phyloP scores from a whole-genome alignment of 768 basidiomycete species.

The Lepiota brunneoincarnata region DNA sequence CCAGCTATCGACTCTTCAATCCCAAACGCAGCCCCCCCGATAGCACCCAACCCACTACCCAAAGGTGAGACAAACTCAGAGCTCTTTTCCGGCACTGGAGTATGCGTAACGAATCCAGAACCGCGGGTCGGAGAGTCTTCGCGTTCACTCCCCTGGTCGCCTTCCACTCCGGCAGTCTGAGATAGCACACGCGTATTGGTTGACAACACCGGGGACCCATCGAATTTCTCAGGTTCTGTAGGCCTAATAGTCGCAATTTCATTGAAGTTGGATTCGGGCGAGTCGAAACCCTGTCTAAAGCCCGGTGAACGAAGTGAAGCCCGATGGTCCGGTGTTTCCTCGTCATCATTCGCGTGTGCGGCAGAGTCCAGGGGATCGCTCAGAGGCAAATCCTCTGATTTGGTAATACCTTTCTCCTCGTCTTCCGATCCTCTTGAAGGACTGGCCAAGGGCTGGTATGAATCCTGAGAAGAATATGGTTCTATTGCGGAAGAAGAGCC shows the following conservation, averaged over 20 bases:
- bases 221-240: constrained; percentile 22
- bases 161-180: neutral
- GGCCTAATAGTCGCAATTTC: constrained; percentile 44
- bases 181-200: constrained; percentile 6
- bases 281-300: constrained; percentile 49
- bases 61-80: constrained; percentile 34
- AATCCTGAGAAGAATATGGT: constrained; percentile 20
- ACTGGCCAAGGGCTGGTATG: constrained; percentile 22
- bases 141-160: neutral
- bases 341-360: constrained; percentile 24
- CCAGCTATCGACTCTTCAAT: constrained; percentile 35
- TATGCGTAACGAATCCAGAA: constrained; percentile 5
- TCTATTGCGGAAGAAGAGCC: constrained; percentile 21
- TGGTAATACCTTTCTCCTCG: constrained; percentile 6
- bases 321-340: constrained; percentile 33
- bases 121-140: neutral
- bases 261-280: constrained; percentile 27
- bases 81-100: constrained; percentile 5
- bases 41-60: constrained; percentile 21
- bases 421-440: constrained; percentile 2
- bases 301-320: constrained; percentile 40
- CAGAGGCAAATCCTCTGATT: constrained; percentile 19
- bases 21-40: constrained; percentile 1
- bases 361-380: constrained; percentile 34
- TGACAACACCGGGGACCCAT: constrained; percentile 13